Percentiles rank a stretch among this genome's conserved stretches.
phyloP scores from a whole-genome alignment of 1,139 yeast genomes.

The Geotrichum restrictum region DNA sequence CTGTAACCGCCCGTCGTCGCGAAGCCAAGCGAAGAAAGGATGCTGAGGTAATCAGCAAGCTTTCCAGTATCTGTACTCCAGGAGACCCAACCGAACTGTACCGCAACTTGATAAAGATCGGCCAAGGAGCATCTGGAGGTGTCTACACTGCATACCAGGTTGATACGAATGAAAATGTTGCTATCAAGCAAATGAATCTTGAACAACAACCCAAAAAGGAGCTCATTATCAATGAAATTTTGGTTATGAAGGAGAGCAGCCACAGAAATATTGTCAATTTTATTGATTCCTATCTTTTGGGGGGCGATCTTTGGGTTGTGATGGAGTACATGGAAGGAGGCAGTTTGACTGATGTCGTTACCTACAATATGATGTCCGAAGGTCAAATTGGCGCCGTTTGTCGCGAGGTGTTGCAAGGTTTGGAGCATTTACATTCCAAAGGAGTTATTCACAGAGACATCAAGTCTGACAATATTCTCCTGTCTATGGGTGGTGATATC shows the following conservation, averaged over 20 bases:
- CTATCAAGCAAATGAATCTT: slow-evolving; percentile 93
- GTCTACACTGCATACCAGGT: slow-evolving; percentile 84
- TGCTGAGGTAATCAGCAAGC: slow-evolving; percentile 63
- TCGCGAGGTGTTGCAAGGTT: slow-evolving; percentile 80
- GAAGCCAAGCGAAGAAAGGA: slow-evolving; percentile 69
- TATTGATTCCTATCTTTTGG: slow-evolving; percentile 72
- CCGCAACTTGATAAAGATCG: slow-evolving; percentile 71
- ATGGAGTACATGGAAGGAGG: slow-evolving; percentile 99
- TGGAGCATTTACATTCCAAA: slow-evolving; percentile 81
- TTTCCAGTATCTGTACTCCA: slow-evolving; percentile 72
- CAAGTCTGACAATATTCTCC: slow-evolving; percentile 85
- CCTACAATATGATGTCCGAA: slow-evolving; percentile 92
- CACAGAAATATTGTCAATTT: slow-evolving; percentile 92
- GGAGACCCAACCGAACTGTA: slow-evolving; percentile 83
- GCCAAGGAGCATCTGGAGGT: slow-evolving; percentile 98
- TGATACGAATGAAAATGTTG: slow-evolving; percentile 63
- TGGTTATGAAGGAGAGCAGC: slow-evolving; percentile 91
- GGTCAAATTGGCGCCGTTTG: slow-evolving; percentile 96
- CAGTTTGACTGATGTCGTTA: slow-evolving; percentile 88
- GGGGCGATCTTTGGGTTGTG: slow-evolving; percentile 81
- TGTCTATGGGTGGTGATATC: slow-evolving; percentile 80
- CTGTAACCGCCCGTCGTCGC: slow-evolving; percentile 56
- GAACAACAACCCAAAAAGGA: slow-evolving; percentile 94
- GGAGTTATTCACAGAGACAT: slow-evolving; percentile 97
- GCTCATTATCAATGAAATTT: slow-evolving; percentile 84